Evolutionary conservation across 2,329 filamentous ascomycete genomes (phyloP).

Genomic region (Zasmidium citrigriseum): DNA sequence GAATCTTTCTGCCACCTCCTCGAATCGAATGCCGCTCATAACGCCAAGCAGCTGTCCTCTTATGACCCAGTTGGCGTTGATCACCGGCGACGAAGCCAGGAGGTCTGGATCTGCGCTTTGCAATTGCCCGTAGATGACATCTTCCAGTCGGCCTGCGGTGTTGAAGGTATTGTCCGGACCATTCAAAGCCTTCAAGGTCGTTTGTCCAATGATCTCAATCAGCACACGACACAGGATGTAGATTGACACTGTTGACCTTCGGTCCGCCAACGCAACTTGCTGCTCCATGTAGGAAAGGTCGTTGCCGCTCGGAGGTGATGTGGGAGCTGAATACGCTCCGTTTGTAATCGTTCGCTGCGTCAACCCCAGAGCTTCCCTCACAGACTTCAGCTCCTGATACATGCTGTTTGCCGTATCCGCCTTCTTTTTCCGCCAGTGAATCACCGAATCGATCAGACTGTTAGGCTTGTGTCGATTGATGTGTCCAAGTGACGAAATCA

Average conservation of each 20-base stretch:
- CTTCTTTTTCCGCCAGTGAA: slow-evolving; percentile 97
- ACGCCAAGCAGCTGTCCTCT: slow-evolving; percentile 92
- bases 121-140: slow-evolving; percentile 94
- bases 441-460: slow-evolving; percentile 92
- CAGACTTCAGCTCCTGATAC: slow-evolving; percentile 31
- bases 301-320: slow-evolving; percentile 24
- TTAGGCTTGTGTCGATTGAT: slow-evolving; percentile 94
- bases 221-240: slow-evolving; percentile 93
- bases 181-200: slow-evolving; percentile 71
- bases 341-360: slow-evolving; percentile 26
- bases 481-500: slow-evolving; percentile 89
- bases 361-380: slow-evolving; percentile 23
- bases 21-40: slow-evolving; percentile 92
- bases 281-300: slow-evolving; percentile 33
- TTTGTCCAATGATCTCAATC: slow-evolving; percentile 91
- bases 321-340: slow-evolving; percentile 19
- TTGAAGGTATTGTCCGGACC: slow-evolving; percentile 62
- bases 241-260: slow-evolving; percentile 89
- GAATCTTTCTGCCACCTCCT: slow-evolving; percentile 79
- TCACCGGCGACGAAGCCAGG: slow-evolving; percentile 73
- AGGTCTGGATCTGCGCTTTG: slow-evolving; percentile 85
- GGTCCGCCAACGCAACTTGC: slow-evolving; percentile 55
- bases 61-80: slow-evolving; percentile 92
- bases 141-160: slow-evolving; percentile 91
- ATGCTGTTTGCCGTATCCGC: slow-evolving; percentile 71